Conservation (phyloP, 2,329 filamentous ascomycete genomes). For the Hortaea werneckii region DNA sequence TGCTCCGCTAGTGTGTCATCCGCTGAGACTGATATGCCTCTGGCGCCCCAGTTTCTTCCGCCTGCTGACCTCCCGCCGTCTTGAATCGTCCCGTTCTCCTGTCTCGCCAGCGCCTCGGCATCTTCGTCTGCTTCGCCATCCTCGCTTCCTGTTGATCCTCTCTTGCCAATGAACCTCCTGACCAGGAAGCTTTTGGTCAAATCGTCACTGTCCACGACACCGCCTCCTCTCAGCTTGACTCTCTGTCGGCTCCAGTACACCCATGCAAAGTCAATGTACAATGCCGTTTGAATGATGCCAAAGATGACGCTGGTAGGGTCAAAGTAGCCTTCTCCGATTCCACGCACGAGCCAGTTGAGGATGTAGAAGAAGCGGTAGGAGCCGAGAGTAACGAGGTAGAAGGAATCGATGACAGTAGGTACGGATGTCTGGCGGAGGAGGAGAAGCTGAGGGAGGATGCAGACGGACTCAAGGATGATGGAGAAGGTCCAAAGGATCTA, state of each 20-base stretch:
- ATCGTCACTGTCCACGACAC: constrained; percentile 83
- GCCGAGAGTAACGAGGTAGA: constrained; percentile 79
- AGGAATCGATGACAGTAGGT: constrained; percentile 93
- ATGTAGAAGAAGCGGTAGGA: constrained; percentile 84
- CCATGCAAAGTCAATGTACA: constrained; percentile 93
- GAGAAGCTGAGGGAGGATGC: constrained; percentile 81
- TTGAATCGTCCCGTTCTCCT: constrained; percentile 21
- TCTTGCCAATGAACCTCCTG: constrained; percentile 59
- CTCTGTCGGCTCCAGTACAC: constrained; percentile 90
- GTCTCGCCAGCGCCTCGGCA: constrained; percentile 36
- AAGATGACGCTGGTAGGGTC: constrained; percentile 73
- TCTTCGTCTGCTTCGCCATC: constrained; percentile 53
- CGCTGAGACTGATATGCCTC: constrained; percentile 50
- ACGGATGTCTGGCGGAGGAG: constrained; percentile 90
- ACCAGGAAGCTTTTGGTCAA: constrained; percentile 77
- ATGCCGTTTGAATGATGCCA: constrained; percentile 75
- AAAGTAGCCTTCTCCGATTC: constrained; percentile 48
- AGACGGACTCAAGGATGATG: constrained; percentile 82
- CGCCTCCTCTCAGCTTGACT: constrained; percentile 82
- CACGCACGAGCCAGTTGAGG: constrained; percentile 71
- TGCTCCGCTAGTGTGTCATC: constrained; percentile 41
- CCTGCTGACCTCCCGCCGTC: constrained; percentile 10
- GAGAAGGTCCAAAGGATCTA: constrained; percentile 82
- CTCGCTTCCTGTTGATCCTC: constrained; percentile 31
- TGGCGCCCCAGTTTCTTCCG: constrained; percentile 42